Conservation (phyloP, 1,284 basidiomycete species). For the Microbotryomycetes sp. region DNA sequence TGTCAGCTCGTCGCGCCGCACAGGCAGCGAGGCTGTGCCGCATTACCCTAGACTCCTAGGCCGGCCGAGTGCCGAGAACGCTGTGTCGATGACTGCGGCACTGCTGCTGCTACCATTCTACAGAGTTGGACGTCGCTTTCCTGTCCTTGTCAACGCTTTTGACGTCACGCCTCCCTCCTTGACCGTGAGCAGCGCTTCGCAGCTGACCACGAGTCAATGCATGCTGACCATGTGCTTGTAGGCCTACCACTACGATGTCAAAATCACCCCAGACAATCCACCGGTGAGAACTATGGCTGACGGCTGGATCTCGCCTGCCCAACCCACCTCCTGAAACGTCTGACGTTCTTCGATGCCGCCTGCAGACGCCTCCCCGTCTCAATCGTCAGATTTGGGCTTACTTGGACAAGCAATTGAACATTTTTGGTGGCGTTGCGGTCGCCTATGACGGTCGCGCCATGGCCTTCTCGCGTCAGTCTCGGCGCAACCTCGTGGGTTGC, state of each 20-base stretch:
- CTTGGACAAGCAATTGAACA: neutral
- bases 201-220: neutral
- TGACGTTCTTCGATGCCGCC: neutral
- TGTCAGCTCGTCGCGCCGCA: no score
- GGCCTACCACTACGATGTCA: neutral
- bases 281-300: neutral
- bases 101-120: no score
- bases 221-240: neutral
- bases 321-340: no score
- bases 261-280: neutral
- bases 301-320: neutral
- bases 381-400: neutral
- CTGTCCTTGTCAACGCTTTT: constrained; percentile 10
- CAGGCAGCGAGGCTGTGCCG: no score
- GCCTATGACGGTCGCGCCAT: constrained; percentile 9
- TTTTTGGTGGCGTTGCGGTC: neutral
- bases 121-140: neutral
- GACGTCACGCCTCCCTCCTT: neutral
- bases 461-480: constrained; percentile 6
- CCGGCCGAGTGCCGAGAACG: no score
- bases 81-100: no score
- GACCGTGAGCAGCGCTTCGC: neutral
- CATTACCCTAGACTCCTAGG: no score
- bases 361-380: neutral
- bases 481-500: neutral